Base-by-base conservation (phyloP, 2,329 filamentous ascomycete species). In the Fusarium piperis region DNA sequence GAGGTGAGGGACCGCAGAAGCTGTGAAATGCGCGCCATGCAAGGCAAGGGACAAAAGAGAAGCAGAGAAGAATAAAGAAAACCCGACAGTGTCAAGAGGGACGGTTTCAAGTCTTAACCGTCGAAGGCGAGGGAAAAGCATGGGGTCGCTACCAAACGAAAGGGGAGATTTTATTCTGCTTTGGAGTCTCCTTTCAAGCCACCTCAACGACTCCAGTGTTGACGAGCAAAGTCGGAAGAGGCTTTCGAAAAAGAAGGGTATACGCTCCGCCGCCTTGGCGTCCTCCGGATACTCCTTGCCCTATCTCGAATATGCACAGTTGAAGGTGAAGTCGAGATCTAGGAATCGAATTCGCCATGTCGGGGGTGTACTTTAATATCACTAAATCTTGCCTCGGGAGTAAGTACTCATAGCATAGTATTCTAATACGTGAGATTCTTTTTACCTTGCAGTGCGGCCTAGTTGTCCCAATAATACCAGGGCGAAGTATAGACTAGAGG, bases 151-250 rank as follows among this genome's bases (percentile, higher is more conserved):
- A 18, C 30, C 38, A 35, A 32, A 20, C 1, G 26, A 36, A n/a
- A 52, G 18, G n/a, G 9, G 9, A 10, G 2, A 12, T 10, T 6
- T 6, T 5, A 5, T 18, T 18, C 32, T 5, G 12, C 32, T 2
- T 6, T 7, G 32, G 6, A 15, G 32, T 13, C 32, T 10, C n/a
- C 11, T 12, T 13, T 6, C 11, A 3, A 10, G 13, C 65, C 68
- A 71, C 2, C 16, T 36, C 4, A 72, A 35, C 6, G 62, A 60
- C 16, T 72, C 68, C 1, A 72, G 61, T 4, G 68, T 68, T 0
- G 56, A 32, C 2, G 65, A 55, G 6, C 65, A 72, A 36, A 44
- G 59, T 16, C 44, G 44, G 10, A 71, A 62, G 1, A 72, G 16
- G 1, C 59, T 48, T 3, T 18, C 28, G 16, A 67, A 67, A n/a